phyloP scores from a whole-genome alignment of 108 stramenopile genomes.

The Aurantiochytrium sp. region DNA sequence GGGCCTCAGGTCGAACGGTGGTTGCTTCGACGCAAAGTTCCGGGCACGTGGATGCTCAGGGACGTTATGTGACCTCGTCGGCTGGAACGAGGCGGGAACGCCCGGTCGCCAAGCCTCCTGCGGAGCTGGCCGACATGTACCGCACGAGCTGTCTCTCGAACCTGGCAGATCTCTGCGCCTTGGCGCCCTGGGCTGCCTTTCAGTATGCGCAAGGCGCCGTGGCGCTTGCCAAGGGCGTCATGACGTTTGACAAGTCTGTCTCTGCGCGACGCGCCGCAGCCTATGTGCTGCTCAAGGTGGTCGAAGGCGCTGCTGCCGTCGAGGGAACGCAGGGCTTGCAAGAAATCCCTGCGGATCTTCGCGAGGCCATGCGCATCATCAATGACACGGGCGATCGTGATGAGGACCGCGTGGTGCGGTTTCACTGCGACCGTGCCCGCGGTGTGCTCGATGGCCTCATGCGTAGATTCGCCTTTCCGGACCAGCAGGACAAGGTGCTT shows the following conservation, averaged over 20 bases:
- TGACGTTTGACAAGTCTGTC: neutral
- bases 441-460: neutral
- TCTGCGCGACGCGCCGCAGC: slow-evolving; percentile 8
- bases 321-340: neutral
- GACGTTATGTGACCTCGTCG: neutral
- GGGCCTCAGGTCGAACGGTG: neutral
- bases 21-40: too few relatives aligned
- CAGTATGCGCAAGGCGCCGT: neutral
- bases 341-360: neutral
- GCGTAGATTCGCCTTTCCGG: neutral
- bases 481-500: neutral
- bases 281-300: neutral
- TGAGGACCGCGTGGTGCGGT: neutral
- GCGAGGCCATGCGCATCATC: neutral
- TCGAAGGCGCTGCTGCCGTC: neutral
- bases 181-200: slow-evolving; percentile 1
- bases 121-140: neutral
- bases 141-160: slow-evolving; percentile 1
- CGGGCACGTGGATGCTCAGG: neutral
- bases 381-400: neutral
- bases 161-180: neutral
- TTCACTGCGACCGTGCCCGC: neutral
- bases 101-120: neutral
- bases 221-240: neutral
- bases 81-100: neutral